Percentiles rank a stretch among this genome's conserved stretches.
phyloP scores from a whole-genome alignment of 1,284 basidiomycete species.

The Takashimella koratensis region DNA sequence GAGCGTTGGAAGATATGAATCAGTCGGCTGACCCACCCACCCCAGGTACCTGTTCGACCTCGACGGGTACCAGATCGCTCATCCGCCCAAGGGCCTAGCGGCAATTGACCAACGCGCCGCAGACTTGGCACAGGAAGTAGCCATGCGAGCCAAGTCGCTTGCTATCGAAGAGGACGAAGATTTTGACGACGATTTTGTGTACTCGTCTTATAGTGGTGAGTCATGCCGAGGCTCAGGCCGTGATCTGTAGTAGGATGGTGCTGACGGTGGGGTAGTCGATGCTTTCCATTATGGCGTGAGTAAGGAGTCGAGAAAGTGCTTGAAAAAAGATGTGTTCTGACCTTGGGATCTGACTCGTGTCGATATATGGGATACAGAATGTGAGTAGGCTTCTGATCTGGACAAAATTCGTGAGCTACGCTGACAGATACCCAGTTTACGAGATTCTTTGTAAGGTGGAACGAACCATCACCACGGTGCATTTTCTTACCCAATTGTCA shows the following conservation, averaged over 20 bases:
- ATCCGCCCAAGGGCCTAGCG: conserved; percentile 40
- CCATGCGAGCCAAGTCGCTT: conserved; percentile 15
- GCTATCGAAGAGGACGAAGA: conserved; percentile 21
- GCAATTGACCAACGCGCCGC: conserved; percentile 36
- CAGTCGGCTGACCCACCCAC: no score
- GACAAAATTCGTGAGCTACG: not conserved
- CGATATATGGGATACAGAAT: conserved; percentile 52
- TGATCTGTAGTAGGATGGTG: not conserved
- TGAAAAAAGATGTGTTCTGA: not conserved
- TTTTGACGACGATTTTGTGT: conserved; percentile 41
- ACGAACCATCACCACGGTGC: not conserved
- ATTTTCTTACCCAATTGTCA: conserved; percentile 32
- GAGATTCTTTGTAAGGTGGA: conserved; percentile 34
- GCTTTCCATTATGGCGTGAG: conserved; percentile 82
- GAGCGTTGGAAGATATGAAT: no score
- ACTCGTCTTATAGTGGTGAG: conserved; percentile 43
- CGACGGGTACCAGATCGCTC: conserved; percentile 66
- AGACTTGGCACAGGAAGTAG: conserved; percentile 25
- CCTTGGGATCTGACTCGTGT: conserved; percentile 50
- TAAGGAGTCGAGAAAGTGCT: conserved; percentile 11
- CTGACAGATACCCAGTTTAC: conserved; percentile 32
- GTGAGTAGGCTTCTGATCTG: conserved; percentile 8
- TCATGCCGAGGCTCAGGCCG: no score
- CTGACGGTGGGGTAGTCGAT: conserved; percentile 59
- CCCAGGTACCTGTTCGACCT: conserved; percentile 70